phyloP scores from a whole-genome alignment of 495 filamentous ascomycete species.

The Peziza echinospora region DNA sequence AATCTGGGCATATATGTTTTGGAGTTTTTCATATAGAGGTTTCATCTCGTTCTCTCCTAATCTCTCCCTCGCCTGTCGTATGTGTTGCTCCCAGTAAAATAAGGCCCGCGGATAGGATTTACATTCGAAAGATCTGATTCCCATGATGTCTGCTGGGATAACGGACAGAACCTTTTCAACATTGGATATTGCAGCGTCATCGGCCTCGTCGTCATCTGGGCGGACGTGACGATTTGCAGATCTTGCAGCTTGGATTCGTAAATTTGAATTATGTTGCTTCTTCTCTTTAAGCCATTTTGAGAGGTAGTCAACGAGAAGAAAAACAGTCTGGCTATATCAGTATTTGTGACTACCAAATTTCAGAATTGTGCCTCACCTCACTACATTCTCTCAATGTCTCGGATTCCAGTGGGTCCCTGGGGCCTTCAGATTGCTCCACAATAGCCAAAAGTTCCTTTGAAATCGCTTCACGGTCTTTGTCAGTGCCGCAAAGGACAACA shows the following conservation, averaged over 20 bases:
- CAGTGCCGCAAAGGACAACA: conserved; percentile 44
- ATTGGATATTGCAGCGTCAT: conserved; percentile 25
- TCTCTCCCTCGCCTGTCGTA: conserved; percentile 32
- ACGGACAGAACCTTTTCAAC: conserved; percentile 41
- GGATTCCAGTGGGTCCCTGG: conserved; percentile 28
- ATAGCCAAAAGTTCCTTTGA: conserved; percentile 48
- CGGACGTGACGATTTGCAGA: conserved; percentile 20
- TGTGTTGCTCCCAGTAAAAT: conserved; percentile 84
- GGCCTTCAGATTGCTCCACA: conserved; percentile 36
- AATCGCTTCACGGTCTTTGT: conserved; percentile 43
- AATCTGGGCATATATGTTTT: conserved; percentile 87
- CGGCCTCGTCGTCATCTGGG: conserved; percentile 21
- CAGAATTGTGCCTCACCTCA: conserved; percentile 35
- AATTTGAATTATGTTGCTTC: conserved; percentile 33
- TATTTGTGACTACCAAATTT: conserved; percentile 5
- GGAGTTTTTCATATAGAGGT: conserved; percentile 49
- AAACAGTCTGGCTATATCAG: conserved; percentile 42
- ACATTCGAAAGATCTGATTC: conserved; percentile 69
- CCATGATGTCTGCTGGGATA: conserved; percentile 71
- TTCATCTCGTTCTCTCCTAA: conserved; percentile 28
- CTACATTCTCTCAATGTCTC: conserved; percentile 62
- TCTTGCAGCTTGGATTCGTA: conserved; percentile 20
- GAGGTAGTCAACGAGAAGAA: conserved; percentile 75
- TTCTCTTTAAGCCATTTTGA: conserved; percentile 72
- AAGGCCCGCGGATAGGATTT: conserved; percentile 78